Conservation (phyloP, 148 eudicot genomes). For the Agrostemma githago region DNA sequence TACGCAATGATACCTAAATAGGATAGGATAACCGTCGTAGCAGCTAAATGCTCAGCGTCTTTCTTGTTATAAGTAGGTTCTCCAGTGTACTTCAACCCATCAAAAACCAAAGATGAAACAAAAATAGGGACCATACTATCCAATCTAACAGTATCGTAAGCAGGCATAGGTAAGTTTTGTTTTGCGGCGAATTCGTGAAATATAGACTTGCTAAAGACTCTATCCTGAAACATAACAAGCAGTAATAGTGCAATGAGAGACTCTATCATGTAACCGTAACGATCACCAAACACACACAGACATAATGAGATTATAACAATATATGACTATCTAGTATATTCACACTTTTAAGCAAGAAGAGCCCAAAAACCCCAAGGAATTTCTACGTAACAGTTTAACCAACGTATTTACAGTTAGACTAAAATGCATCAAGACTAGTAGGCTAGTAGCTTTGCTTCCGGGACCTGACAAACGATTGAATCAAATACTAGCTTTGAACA, state of each 20-base stretch:
- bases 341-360: no score
- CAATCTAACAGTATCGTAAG: constrained; percentile 35
- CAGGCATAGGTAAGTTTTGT: constrained; percentile 38
- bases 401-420: no score
- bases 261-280: neutral
- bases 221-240: constrained; percentile 39
- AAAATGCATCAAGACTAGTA: no score
- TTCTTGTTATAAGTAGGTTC: constrained; percentile 44
- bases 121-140: constrained; percentile 38
- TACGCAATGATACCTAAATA: constrained; percentile 48
- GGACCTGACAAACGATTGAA: no score
- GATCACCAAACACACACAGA: constrained; percentile 2
- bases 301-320: no score
- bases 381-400: no score
- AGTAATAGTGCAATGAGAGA: neutral
- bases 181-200: constrained; percentile 62
- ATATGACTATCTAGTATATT: no score
- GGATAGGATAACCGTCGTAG: constrained; percentile 45
- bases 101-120: constrained; percentile 38
- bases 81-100: constrained; percentile 47
- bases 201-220: constrained; percentile 54
- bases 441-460: no score
- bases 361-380: no score
- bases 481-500: no score
- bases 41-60: constrained; percentile 58